phyloP scores from a whole-genome alignment of 768 basidiomycete genomes.

The Amanita molliuscula region DNA sequence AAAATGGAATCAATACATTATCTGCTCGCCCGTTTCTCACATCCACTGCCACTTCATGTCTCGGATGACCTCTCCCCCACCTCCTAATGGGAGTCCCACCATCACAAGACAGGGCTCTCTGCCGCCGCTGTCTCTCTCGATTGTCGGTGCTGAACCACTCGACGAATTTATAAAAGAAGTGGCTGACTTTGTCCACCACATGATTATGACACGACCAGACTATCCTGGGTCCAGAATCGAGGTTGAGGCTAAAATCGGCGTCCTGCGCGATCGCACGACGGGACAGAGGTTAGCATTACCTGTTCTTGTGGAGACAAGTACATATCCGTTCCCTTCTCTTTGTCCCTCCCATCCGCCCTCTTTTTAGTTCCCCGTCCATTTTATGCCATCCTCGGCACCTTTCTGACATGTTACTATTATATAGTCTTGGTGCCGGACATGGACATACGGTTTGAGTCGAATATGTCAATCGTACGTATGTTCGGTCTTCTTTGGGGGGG shows the following conservation, averaged over 20 bases:
- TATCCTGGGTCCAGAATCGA: conserved; percentile 51
- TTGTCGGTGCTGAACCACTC: conserved; percentile 81
- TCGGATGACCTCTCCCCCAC: not conserved
- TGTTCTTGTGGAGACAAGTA: conserved; percentile 78
- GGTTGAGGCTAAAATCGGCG: conserved; percentile 86
- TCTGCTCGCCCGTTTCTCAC: not conserved
- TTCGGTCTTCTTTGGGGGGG: not conserved
- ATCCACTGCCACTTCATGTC: not conserved
- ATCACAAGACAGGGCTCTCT: conserved; percentile 15
- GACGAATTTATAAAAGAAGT: conserved; percentile 92
- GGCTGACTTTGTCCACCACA: conserved; percentile 79
- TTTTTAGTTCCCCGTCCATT: not conserved
- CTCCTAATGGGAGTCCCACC: not conserved
- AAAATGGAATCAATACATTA: not conserved
- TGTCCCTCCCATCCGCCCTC: not conserved
- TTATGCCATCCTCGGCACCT: conserved; percentile 3
- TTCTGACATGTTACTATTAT: conserved; percentile 1
- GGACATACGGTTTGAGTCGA: conserved; percentile 78
- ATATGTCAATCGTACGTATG: conserved; percentile 75
- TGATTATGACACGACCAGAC: conserved; percentile 47
- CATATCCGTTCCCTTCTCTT: conserved; percentile 20
- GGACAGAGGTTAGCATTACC: conserved; percentile 59
- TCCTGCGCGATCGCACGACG: conserved; percentile 47
- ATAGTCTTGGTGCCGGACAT: conserved; percentile 61
- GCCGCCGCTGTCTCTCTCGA: conserved; percentile 66